Conservation (phyloP, 2,329 filamentous ascomycete genomes). For the Sclerotinia sclerotiorum region DNA sequence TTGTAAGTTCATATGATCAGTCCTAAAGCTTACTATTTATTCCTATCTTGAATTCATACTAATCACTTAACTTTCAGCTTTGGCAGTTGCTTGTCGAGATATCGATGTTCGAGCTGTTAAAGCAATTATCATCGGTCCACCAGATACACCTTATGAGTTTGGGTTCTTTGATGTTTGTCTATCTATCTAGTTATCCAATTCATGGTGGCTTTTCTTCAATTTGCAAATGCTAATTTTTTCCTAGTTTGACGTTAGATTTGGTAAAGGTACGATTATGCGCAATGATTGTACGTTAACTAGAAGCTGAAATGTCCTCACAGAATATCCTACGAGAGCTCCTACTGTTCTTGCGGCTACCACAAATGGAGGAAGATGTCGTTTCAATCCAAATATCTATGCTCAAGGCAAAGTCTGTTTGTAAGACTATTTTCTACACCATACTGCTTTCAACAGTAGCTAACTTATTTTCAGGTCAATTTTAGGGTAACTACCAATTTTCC, state of each 20-base stretch:
- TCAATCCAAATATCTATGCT: conserved; percentile 96
- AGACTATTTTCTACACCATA: conserved; percentile 42
- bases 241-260: conserved; percentile 75
- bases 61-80: conserved; percentile 52
- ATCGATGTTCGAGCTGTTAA: conserved; percentile 84
- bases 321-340: conserved; percentile 75
- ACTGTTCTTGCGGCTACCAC: conserved; percentile 72
- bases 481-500: conserved; percentile 55
- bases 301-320: conserved; percentile 45
- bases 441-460: conserved; percentile 28
- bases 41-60: conserved; percentile 27
- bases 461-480: conserved; percentile 70
- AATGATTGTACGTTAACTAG: conserved; percentile 18
- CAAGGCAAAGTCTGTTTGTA: conserved; percentile 89
- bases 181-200: neutral
- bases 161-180: conserved; percentile 85
- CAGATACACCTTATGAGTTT: conserved; percentile 94
- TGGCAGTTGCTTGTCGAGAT: conserved; percentile 85
- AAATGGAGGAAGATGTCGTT: conserved; percentile 82
- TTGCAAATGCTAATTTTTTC: conserved; percentile 36
- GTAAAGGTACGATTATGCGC: conserved; percentile 57
- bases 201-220: neutral
- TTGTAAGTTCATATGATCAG: conserved; percentile 55
- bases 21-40: neutral
- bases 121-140: conserved; percentile 86